Evolutionary conservation across 1,139 yeast species (phyloP).

Genomic region (Geotrichum europaeum): DNA sequence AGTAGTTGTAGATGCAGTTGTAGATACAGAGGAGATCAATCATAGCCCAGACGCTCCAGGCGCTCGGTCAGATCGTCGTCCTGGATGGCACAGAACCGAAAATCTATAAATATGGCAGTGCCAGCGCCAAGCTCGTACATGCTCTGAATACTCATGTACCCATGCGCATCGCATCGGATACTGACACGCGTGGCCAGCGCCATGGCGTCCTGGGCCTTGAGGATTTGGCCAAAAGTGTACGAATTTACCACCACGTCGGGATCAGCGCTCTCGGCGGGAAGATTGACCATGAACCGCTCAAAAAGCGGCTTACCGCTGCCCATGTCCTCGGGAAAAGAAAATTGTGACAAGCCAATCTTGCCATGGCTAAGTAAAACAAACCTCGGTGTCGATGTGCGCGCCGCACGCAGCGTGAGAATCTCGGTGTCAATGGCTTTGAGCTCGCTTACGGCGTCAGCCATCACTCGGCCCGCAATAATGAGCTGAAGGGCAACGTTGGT

Average conservation of each 20-base stretch:
- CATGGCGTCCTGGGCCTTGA: constrained; percentile 30
- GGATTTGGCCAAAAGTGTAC: constrained; percentile 28
- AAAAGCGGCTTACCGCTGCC: constrained; percentile 34
- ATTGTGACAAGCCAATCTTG: constrained; percentile 62
- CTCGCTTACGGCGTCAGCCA: constrained; percentile 61
- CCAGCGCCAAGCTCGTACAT: constrained; percentile 30
- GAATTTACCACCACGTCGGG: constrained; percentile 22
- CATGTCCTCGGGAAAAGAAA: constrained; percentile 60
- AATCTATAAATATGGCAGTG: constrained; percentile 31
- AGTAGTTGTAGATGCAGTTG: neutral
- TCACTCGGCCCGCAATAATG: constrained; percentile 58
- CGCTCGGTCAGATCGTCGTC: constrained; percentile 13
- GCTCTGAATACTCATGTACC: constrained; percentile 32
- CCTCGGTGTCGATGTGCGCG: constrained; percentile 25
- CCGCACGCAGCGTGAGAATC: constrained; percentile 49
- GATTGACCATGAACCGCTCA: constrained; percentile 41
- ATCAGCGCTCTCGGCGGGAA: constrained; percentile 18
- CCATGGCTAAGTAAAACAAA: constrained; percentile 54
- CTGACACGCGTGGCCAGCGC: constrained; percentile 30
- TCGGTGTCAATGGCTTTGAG: constrained; percentile 58
- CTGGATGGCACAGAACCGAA: constrained; percentile 29
- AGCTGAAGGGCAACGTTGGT: constrained; percentile 59
- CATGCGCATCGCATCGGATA: constrained; percentile 31
- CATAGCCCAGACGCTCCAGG: neutral
- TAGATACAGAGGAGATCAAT: neutral